Base-by-base conservation (phyloP, 768 basidiomycete genomes). In the Daedaleopsis nitida region DNA sequence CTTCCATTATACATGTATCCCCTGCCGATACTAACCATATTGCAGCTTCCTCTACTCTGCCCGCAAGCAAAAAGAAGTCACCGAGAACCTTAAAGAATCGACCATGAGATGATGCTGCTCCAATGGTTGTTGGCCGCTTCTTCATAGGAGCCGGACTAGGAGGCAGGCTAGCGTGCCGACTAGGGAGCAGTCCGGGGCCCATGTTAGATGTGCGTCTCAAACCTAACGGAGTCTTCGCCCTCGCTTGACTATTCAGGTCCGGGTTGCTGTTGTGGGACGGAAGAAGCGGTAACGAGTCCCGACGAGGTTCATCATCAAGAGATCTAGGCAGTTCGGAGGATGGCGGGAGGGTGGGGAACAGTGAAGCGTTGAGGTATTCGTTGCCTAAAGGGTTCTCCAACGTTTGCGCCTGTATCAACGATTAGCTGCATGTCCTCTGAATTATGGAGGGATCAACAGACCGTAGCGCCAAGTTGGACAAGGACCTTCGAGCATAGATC, bases 401-500 rank as follows among this genome's bases (percentile, higher is more conserved):
- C 0, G 83, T 82, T 73, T 88, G 84, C 37, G 88, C 83, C 95
- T 96, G 67, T 58, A 24, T 21, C 14, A 27, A 47, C 6, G 10
- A 9, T 49, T 13, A 49, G 47, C 17, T 42, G 39, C n/a, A 45
- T 19, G 3, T 3, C 47, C 9, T 49, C 3, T 49, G 21, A 24
- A 13, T 5, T 9, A 49, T 24, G 16, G 12, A n/a, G 23, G 5
- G 23, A 49, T 13, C 13, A 38, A 76, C 91, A 62, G 66, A 97
- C 96, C 78, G 97, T 73, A 39, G 85, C 83, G 39, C 93, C 90
- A 66, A 98, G 89, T 72, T 94, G 93, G 21, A 85, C 85, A 23
- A 99, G 78, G 52, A 98, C 84, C 63, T 89, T 86, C 37, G 94
- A 94, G 66, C 93, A 95, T 19, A 97, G 75, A 69, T 94, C 94